phyloP scores from a whole-genome alignment of 441 rosid genomes.

The Populus hybrid region DNA sequence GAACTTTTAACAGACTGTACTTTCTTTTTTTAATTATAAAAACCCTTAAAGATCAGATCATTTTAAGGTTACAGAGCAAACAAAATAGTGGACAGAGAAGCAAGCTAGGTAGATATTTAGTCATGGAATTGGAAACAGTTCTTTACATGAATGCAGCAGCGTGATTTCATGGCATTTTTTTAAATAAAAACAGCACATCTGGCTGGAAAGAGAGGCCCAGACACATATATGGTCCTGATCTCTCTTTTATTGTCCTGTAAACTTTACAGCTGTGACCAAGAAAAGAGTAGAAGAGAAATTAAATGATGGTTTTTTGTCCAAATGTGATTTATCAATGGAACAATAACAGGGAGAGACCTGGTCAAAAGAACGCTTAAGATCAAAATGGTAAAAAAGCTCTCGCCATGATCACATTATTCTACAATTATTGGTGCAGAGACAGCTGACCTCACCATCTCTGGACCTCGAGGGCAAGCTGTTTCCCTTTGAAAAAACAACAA shows the following conservation, averaged over 20 bases:
- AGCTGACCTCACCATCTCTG: slow-evolving; percentile 31
- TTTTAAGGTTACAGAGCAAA: background rate
- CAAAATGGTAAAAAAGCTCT: background rate
- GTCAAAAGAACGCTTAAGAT: slow-evolving; percentile 32
- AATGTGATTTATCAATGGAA: slow-evolving; percentile 22
- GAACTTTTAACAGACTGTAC: too few species aligned
- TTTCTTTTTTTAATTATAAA: too few species aligned
- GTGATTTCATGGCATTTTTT: background rate
- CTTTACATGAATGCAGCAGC: background rate
- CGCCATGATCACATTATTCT: slow-evolving; percentile 47
- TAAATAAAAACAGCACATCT: background rate
- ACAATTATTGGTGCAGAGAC: slow-evolving; percentile 65
- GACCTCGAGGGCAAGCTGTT: slow-evolving; percentile 68
- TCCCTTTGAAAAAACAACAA: slow-evolving; percentile 37
- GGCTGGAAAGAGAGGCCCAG: background rate
- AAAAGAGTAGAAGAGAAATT: slow-evolving; percentile 15
- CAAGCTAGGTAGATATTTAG: background rate
- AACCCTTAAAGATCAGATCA: background rate
- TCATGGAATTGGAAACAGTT: background rate
- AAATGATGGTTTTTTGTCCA: slow-evolving; percentile 16
- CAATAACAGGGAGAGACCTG: slow-evolving; percentile 24
- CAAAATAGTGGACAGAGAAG: background rate
- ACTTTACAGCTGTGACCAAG: slow-evolving; percentile 53
- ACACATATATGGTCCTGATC: background rate
- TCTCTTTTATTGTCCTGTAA: slow-evolving; percentile 6